Conservation (phyloP, 805 yeast species). For the Ogataea chonburiensis region DNA sequence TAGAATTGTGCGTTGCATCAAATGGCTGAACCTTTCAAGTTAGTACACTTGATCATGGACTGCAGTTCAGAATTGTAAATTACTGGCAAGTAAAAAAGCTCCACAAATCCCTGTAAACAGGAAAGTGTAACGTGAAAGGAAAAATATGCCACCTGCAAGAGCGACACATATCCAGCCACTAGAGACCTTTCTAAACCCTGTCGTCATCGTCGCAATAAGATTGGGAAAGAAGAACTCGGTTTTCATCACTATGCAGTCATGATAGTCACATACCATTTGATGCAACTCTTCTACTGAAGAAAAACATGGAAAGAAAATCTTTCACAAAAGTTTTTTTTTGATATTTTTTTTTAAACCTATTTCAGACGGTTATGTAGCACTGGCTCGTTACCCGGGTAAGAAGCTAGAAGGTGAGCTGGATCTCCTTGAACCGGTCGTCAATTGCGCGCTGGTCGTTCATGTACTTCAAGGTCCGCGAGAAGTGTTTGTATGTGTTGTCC, state of each 20-base stretch:
- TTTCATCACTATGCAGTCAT: slow-evolving; percentile 30
- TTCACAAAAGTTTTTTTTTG: slow-evolving; percentile 8
- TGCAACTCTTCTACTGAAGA: slow-evolving; percentile 15
- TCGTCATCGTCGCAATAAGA: slow-evolving; percentile 92
- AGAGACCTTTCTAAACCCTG: slow-evolving; percentile 61
- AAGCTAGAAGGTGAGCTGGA: slow-evolving; percentile 25
- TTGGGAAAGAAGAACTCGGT: slow-evolving; percentile 83
- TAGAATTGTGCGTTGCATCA: slow-evolving; percentile 14
- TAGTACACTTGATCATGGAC: slow-evolving; percentile 11
- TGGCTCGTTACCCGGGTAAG: slow-evolving; percentile 9
- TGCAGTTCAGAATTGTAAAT: slow-evolving; percentile 53
- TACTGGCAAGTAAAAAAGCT: slow-evolving; percentile 87
- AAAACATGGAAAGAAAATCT: slow-evolving; percentile 8
- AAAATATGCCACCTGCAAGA: slow-evolving; percentile 34
- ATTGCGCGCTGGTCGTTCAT: slow-evolving; percentile 64
- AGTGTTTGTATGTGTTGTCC: slow-evolving; percentile 49
- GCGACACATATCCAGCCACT: slow-evolving; percentile 25
- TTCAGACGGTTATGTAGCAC: slow-evolving; percentile 10
- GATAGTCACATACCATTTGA: slow-evolving; percentile 17
- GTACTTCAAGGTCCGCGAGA: slow-evolving; percentile 70
- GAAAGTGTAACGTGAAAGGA: slow-evolving; percentile 32
- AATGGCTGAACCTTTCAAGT: slow-evolving; percentile 10
- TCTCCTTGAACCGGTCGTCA: slow-evolving; percentile 66
- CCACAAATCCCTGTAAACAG: slow-evolving; percentile 38
- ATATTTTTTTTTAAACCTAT: slow-evolving; percentile 5